Conservation (phyloP, 176 grass and related monocot species). For the Elymus sibiricus region DNA sequence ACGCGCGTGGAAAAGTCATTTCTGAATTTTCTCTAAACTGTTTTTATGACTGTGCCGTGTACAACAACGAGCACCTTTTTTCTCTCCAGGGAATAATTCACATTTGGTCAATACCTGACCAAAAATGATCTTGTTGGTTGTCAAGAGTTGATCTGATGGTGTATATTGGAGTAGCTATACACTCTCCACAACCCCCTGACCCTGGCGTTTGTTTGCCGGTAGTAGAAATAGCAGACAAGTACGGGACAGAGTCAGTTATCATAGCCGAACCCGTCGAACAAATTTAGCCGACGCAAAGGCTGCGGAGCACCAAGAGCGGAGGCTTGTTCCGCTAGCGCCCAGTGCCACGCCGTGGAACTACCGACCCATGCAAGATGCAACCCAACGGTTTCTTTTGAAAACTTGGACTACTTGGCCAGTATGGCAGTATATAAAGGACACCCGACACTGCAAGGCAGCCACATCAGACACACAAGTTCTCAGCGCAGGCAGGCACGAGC, state of each 20-base stretch:
- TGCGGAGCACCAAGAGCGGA: constrained; percentile 11
- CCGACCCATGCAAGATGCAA: not conserved
- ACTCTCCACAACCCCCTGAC: no score
- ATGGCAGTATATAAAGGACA: constrained; percentile 38
- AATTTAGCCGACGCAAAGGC: constrained; percentile 41
- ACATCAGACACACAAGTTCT: constrained; percentile 11
- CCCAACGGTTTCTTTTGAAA: constrained; percentile 29
- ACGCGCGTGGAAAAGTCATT: no score
- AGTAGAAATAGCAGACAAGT: not conserved
- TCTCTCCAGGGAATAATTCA: no score
- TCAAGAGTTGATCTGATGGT: no score
- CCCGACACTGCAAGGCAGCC: not conserved
- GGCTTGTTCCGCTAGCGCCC: not conserved
- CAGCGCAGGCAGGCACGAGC: not conserved
- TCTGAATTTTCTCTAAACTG: no score
- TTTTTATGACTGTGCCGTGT: no score
- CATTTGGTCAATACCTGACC: no score
- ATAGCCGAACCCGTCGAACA: constrained; percentile 16
- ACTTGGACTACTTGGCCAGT: not conserved
- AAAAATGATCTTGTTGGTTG: no score
- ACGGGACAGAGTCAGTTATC: not conserved
- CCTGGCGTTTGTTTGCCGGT: no score
- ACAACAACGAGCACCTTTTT: no score
- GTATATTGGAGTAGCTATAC: no score
- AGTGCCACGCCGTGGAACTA: not conserved